phyloP scores from a whole-genome alignment of 139 green algal species.

The Picochlorum sp. region DNA sequence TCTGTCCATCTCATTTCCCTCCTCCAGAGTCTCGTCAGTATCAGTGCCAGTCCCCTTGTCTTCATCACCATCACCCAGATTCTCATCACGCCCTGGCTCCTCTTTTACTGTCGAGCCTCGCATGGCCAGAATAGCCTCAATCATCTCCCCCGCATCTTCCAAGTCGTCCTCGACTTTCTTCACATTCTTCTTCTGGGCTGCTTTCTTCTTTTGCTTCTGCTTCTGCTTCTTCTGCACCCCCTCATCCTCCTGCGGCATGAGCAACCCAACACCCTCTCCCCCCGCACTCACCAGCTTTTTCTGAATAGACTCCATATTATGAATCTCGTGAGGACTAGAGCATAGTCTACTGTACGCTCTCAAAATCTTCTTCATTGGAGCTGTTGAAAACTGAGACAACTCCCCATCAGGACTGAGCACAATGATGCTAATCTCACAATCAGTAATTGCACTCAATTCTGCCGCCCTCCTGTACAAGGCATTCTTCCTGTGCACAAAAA shows the following conservation, averaged over 20 bases:
- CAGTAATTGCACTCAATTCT: conserved; percentile 72
- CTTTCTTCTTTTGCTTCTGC: neutral
- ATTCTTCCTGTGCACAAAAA: conserved; percentile 64
- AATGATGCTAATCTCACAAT: conserved; percentile 70
- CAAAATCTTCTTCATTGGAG: conserved; percentile 56
- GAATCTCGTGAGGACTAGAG: conserved; percentile 47
- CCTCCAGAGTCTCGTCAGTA: too few relatives aligned
- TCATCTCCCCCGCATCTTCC: neutral
- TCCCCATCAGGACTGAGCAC: conserved; percentile 55
- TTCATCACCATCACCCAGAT: neutral
- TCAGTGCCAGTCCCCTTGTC: conserved; percentile 6
- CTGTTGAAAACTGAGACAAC: conserved; percentile 60
- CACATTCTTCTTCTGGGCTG: neutral
- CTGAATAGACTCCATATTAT: conserved; percentile 49
- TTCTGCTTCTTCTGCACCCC: neutral
- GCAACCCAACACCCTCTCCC: conserved; percentile 12
- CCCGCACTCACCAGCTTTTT: neutral
- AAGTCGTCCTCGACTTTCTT: neutral
- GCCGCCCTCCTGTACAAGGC: conserved; percentile 71
- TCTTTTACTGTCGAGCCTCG: neutral
- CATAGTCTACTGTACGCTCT: conserved; percentile 39
- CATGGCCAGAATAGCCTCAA: conserved; percentile 1
- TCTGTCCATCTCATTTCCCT: too few relatives aligned
- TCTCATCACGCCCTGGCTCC: neutral
- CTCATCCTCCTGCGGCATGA: neutral